These are phyloP conservation scores for Penicillium sp. DNA, from an alignment of 2,329 filamentous ascomycete species.

Conservation along the genomic window DNA sequence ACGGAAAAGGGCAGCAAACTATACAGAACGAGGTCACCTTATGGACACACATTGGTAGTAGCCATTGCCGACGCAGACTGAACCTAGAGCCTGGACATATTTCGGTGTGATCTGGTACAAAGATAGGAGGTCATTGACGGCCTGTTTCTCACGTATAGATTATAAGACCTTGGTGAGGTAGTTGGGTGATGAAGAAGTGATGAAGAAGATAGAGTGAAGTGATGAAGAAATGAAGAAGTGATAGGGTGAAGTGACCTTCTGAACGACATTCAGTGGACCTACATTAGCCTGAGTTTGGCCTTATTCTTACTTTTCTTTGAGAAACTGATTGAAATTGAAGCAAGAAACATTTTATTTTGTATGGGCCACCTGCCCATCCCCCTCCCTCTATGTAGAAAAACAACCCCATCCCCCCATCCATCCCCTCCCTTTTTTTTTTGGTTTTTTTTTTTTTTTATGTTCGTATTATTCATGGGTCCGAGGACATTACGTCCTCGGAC, in stretches of 20 bases:
- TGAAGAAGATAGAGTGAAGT: no score
- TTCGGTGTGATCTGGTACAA: no score
- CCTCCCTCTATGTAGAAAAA: not conserved
- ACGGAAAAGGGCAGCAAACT: not conserved
- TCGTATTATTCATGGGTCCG: slow-evolving; percentile 12
- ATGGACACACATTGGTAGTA: not conserved
- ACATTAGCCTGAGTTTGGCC: not conserved
- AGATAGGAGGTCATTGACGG: no score
- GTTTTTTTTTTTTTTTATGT: not conserved
- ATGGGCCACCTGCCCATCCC: not conserved
- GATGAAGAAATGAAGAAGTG: not conserved
- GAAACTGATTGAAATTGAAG: not conserved
- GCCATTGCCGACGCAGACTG: not conserved
- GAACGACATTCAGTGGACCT: not conserved
- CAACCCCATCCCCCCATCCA: not conserved
- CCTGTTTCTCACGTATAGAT: not conserved
- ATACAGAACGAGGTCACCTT: not conserved
- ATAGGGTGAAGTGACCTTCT: not conserved
- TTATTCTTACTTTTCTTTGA: not conserved
- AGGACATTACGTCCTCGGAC: slow-evolving; percentile 27
- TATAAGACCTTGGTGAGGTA: not conserved
- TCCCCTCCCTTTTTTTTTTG: not conserved
- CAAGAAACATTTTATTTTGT: slow-evolving; percentile 4
- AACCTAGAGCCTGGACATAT: not conserved
- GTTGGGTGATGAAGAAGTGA: not conserved